These are phyloP conservation scores for Oryza coarctata DNA, from an alignment of 176 grass and related monocot species.

Conservation along the genomic window DNA sequence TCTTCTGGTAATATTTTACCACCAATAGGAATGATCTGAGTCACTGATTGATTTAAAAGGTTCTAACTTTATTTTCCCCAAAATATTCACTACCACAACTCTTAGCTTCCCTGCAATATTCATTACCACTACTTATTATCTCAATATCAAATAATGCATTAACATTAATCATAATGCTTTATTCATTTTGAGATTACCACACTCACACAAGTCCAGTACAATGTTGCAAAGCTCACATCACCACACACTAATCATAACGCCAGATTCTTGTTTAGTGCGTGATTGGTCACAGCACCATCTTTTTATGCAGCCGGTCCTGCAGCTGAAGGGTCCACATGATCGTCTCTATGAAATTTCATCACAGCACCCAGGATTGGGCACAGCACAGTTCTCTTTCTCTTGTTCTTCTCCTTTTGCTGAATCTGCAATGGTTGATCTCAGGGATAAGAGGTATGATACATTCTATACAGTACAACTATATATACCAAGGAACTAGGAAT, in stretches of 20 bases:
- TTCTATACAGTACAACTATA: neutral
- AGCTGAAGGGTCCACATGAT: conserved; percentile 1
- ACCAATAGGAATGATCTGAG: no score
- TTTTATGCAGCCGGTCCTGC: neutral
- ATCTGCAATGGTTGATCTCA: neutral
- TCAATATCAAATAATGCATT: neutral
- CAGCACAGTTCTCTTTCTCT: neutral
- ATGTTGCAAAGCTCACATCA: no score
- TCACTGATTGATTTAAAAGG: no score
- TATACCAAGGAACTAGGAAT: neutral
- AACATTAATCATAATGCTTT: neutral
- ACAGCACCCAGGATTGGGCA: neutral
- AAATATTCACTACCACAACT: no score
- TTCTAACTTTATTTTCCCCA: no score
- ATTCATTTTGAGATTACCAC: neutral
- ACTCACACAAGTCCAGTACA: neutral
- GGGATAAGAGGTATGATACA: neutral
- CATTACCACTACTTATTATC: neutral
- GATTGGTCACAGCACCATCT: neutral
- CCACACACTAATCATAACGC: no score
- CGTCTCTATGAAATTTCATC: conserved; percentile 19
- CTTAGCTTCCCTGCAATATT: no score
- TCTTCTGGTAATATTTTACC: no score
- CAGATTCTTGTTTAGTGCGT: neutral
- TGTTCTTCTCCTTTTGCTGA: conserved; percentile 3